Evolutionary conservation across 2,329 filamentous ascomycete species (phyloP).

Genomic region (Diplodia seriata): DNA sequence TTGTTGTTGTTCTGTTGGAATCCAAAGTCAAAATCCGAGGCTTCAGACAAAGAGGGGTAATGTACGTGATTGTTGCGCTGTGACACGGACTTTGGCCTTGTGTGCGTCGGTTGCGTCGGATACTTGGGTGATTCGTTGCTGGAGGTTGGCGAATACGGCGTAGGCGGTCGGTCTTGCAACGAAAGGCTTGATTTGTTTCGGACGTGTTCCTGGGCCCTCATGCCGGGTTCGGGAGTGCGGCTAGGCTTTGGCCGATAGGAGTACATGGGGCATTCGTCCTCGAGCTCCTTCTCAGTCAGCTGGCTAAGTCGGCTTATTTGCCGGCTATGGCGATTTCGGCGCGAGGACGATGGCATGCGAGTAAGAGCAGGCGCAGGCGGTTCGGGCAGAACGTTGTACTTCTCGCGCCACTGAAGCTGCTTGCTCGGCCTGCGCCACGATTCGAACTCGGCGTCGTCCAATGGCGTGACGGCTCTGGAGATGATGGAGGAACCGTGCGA

Average conservation of each 20-base stretch:
- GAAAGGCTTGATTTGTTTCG: conserved; percentile 34
- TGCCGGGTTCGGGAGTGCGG: conserved; percentile 2
- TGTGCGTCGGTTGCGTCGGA: conserved; percentile 4
- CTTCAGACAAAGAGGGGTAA: conserved; percentile 48
- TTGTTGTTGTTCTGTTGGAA: conserved; percentile 19
- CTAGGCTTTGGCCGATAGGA: conserved; percentile 24
- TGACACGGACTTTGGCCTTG: conserved; percentile 23
- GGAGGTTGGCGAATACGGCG: conserved; percentile 48
- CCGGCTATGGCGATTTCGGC: conserved; percentile 21
- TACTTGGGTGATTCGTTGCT: conserved; percentile 34
- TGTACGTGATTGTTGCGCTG: conserved; percentile 39
- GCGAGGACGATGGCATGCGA: conserved; percentile 23
- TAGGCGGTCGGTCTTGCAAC: conserved; percentile 49
- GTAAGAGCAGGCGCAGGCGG: conserved; percentile 28
- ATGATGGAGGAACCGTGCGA: conserved; percentile 40
- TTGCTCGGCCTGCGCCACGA: conserved; percentile 50
- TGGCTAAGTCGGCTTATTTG: conserved; percentile 4
- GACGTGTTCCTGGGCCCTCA: conserved; percentile 21
- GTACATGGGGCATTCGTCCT: conserved; percentile 40
- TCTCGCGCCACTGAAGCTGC: conserved; percentile 46
- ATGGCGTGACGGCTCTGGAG: conserved; percentile 48
- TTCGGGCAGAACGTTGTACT: conserved; percentile 34
- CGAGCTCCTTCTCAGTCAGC: conserved; percentile 26
- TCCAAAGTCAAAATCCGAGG: conserved; percentile 46
- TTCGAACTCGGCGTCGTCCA: conserved; percentile 51